Percentiles rank a stretch among this genome's conserved stretches.
Evolutionary conservation across 2,329 filamentous ascomycete genomes (phyloP).

Genomic region (Clonostachys rosea): DNA sequence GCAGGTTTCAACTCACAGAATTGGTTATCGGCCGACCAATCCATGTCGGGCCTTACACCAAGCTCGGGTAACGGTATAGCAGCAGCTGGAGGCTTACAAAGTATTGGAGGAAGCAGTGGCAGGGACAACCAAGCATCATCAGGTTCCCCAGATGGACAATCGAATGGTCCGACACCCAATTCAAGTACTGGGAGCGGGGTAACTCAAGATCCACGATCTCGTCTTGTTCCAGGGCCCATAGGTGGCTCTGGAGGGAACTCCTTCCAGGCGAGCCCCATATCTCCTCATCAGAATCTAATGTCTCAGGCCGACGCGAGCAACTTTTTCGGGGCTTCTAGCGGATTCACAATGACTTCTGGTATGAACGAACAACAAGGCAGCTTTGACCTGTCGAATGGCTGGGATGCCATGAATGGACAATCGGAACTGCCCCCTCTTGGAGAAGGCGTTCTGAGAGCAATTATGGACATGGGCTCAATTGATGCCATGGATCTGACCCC

Average conservation of each 20-base stretch:
- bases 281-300: slow-evolving; percentile 34
- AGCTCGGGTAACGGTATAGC: slow-evolving; percentile 25
- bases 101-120: slow-evolving; percentile 21
- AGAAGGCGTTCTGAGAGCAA: slow-evolving; percentile 50
- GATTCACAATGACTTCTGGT: slow-evolving; percentile 26
- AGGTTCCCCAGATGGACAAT: slow-evolving; percentile 43
- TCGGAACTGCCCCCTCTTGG: slow-evolving; percentile 47
- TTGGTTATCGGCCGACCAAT: slow-evolving; percentile 35
- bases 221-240: slow-evolving; percentile 20
- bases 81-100: slow-evolving; percentile 12
- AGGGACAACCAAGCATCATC: slow-evolving; percentile 36
- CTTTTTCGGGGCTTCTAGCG: slow-evolving; percentile 32
- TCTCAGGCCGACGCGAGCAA: slow-evolving; percentile 28
- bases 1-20: slow-evolving; percentile 17
- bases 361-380: slow-evolving; percentile 12
- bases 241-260: slow-evolving; percentile 34
- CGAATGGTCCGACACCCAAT: slow-evolving; percentile 54
- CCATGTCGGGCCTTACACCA: slow-evolving; percentile 27
- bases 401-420: slow-evolving; percentile 33
- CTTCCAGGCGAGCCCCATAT: slow-evolving; percentile 47
- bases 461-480: slow-evolving; percentile 56
- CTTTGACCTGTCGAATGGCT: slow-evolving; percentile 37
- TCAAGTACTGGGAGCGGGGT: slow-evolving; percentile 32
- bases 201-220: slow-evolving; percentile 14
- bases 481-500: slow-evolving; percentile 50